Percentiles rank a stretch among this genome's conserved stretches.
Evolutionary conservation across 2,329 filamentous ascomycete genomes (phyloP).

Genomic region (Dothidotthia symphoricarpi): DNA sequence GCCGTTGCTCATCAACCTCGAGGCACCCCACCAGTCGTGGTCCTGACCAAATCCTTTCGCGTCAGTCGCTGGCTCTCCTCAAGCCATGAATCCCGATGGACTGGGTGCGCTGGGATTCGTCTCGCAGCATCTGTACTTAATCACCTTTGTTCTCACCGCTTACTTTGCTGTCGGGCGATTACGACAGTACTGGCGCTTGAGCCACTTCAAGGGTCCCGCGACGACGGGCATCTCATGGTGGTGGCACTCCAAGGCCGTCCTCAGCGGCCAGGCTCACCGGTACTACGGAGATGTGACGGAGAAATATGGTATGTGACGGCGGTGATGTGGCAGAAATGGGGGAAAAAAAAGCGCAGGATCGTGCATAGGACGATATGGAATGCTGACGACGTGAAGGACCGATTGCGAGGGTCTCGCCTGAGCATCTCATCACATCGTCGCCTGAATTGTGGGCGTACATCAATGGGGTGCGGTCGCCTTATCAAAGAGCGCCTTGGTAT

Average conservation of each 20-base stretch:
- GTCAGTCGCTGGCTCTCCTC: constrained; percentile 1
- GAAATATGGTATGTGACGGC: constrained; percentile 28
- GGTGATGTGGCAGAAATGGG: too few species aligned
- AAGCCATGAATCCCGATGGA: constrained; percentile 10
- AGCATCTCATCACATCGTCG: constrained; percentile 51
- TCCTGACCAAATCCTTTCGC: too few species aligned
- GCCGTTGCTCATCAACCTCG: too few species aligned
- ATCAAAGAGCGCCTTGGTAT: constrained; percentile 41
- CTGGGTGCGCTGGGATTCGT: constrained; percentile 6
- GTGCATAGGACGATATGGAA: not conserved
- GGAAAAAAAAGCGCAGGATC: not conserved
- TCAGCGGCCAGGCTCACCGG: constrained; percentile 24
- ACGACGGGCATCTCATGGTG: constrained; percentile 32
- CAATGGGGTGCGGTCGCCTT: constrained; percentile 43
- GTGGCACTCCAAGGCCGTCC: constrained; percentile 33
- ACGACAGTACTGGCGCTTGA: constrained; percentile 30
- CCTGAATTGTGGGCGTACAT: constrained; percentile 49
- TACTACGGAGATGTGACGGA: constrained; percentile 33
- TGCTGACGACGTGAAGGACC: constrained; percentile 30
- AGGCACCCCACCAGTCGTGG: too few species aligned
- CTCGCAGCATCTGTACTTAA: constrained; percentile 12
- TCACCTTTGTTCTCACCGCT: constrained; percentile 10
- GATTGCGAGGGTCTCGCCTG: constrained; percentile 50
- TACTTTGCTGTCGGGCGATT: constrained; percentile 21
- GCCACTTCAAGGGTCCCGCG: constrained; percentile 32